phyloP scores from a whole-genome alignment of 495 filamentous ascomycete species.

The Aspergillus incahuasiensis region DNA sequence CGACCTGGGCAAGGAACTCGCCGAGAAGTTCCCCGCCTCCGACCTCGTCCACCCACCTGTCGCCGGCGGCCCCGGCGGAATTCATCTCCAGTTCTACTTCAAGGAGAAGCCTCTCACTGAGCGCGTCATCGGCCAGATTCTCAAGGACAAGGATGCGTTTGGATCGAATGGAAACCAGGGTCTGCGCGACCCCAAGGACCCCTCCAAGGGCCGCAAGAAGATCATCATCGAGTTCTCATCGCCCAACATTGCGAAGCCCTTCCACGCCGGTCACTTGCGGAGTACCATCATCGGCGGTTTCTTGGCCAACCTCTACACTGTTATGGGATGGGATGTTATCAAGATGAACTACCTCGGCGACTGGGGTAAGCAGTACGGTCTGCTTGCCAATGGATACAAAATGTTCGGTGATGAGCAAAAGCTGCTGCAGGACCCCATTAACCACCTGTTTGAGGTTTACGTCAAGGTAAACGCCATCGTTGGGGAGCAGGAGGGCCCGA shows the following conservation, averaged over 20 bases:
- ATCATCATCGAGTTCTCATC: slow-evolving; percentile 70
- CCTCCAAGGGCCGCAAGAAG: slow-evolving; percentile 66
- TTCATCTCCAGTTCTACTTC: slow-evolving; percentile 81
- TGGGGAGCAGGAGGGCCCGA: slow-evolving; percentile 48
- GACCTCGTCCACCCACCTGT: slow-evolving; percentile 68
- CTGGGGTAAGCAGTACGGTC: slow-evolving; percentile 73
- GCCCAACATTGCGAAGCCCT: slow-evolving; percentile 73
- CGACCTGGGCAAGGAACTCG: slow-evolving; percentile 67
- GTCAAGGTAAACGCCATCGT: slow-evolving; percentile 57
- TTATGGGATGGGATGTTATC: slow-evolving; percentile 67
- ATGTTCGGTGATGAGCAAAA: slow-evolving; percentile 59
- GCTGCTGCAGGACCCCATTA: slow-evolving; percentile 57
- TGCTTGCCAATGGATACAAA: slow-evolving; percentile 64
- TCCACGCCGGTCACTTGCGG: slow-evolving; percentile 67
- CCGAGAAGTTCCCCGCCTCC: slow-evolving; percentile 71
- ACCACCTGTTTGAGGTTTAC: slow-evolving; percentile 67
- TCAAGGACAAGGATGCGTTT: slow-evolving; percentile 55
- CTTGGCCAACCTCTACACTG: slow-evolving; percentile 62
- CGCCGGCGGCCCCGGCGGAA: slow-evolving; percentile 37
- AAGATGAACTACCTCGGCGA: slow-evolving; percentile 75
- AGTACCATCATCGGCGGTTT: slow-evolving; percentile 76
- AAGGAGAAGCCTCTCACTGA: slow-evolving; percentile 54
- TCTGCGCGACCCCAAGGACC: slow-evolving; percentile 62
- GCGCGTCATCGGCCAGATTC: slow-evolving; percentile 59
- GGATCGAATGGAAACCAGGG: slow-evolving; percentile 64